Evolutionary conservation across 768 basidiomycete species (phyloP).

Genomic region (Kwoniella shandongensis): DNA sequence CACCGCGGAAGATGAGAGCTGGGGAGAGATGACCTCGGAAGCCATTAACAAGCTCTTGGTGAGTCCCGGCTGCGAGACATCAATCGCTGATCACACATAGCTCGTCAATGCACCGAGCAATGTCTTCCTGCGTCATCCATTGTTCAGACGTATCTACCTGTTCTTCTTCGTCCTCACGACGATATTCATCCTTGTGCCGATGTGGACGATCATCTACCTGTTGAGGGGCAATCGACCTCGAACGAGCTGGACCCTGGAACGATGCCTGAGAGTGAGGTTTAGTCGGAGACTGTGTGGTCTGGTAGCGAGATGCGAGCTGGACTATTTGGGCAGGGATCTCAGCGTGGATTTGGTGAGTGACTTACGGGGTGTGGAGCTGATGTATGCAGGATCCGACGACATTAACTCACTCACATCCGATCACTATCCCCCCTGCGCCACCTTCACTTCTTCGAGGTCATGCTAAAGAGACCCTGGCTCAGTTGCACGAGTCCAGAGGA

Average conservation of each 20-base stretch:
- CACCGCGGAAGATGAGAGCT: constrained; percentile 4
- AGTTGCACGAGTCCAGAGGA: constrained; percentile 28
- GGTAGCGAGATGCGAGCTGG: constrained; percentile 44
- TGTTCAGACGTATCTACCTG: constrained; percentile 35
- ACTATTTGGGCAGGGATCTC: constrained; percentile 41
- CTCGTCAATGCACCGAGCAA: constrained; percentile 25
- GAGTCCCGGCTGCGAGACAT: constrained; percentile 5
- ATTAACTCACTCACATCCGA: constrained; percentile 37
- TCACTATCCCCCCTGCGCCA: constrained; percentile 37
- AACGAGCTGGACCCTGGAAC: constrained; percentile 30
- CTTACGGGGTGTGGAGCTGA: no score
- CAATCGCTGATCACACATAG: constrained; percentile 14
- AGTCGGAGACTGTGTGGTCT: constrained; percentile 33
- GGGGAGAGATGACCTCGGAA: constrained; percentile 30
- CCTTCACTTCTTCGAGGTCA: constrained; percentile 30
- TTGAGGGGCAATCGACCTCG: constrained; percentile 29
- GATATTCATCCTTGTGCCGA: constrained; percentile 30
- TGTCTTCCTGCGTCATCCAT: constrained; percentile 24
- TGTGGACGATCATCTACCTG: constrained; percentile 35
- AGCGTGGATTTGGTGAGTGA: constrained; percentile 27
- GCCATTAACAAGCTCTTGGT: constrained; percentile 21
- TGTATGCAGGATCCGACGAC: constrained; percentile 23
- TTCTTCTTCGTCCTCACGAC: constrained; percentile 28
- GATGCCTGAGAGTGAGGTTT: constrained; percentile 40
- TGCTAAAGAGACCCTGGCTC: constrained; percentile 22